Percentiles rank a stretch among this genome's conserved stretches.
Conservation (phyloP, 306 rosid genomes). For the Leucaena leucocephala region DNA sequence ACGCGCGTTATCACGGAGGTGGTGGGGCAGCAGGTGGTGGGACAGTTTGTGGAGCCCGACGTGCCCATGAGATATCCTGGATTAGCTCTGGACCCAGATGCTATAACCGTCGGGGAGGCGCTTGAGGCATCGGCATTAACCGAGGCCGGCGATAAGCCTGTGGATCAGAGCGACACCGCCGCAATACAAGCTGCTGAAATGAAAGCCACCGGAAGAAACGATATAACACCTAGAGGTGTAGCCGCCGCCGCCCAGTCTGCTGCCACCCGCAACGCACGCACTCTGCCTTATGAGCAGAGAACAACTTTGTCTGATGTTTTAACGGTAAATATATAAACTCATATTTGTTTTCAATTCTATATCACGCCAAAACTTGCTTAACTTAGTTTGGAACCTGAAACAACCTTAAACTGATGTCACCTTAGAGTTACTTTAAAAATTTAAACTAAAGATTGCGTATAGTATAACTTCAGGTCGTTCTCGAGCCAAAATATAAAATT, state of each 20-base stretch:
- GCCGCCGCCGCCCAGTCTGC: conserved; percentile 57
- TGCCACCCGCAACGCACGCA: conserved; percentile 43
- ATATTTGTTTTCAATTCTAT: background rate
- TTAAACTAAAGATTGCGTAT: no score
- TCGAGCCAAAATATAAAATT: no score
- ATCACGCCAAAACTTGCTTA: background rate
- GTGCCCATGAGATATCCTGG: conserved; percentile 38
- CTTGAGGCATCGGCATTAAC: conserved; percentile 53
- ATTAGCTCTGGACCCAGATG: conserved; percentile 37
- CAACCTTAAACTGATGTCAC: no score
- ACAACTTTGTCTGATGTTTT: conserved; percentile 49
- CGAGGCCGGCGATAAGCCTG: conserved; percentile 33
- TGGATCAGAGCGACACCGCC: conserved; percentile 43
- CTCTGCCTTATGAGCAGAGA: conserved; percentile 25
- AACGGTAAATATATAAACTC: conserved; percentile 23
- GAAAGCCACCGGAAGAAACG: conserved; percentile 36
- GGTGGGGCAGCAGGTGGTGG: conserved; percentile 54
- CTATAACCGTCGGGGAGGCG: conserved; percentile 67
- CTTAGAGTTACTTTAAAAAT: no score
- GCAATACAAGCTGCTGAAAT: conserved; percentile 55
- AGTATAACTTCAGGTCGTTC: no score
- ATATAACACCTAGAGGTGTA: conserved; percentile 38
- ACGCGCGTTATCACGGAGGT: conserved; percentile 48
- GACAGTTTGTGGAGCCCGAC: conserved; percentile 53
- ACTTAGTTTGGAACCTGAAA: no score